Conservation (phyloP, 768 basidiomycete genomes). For the Myochromella boudieri region DNA sequence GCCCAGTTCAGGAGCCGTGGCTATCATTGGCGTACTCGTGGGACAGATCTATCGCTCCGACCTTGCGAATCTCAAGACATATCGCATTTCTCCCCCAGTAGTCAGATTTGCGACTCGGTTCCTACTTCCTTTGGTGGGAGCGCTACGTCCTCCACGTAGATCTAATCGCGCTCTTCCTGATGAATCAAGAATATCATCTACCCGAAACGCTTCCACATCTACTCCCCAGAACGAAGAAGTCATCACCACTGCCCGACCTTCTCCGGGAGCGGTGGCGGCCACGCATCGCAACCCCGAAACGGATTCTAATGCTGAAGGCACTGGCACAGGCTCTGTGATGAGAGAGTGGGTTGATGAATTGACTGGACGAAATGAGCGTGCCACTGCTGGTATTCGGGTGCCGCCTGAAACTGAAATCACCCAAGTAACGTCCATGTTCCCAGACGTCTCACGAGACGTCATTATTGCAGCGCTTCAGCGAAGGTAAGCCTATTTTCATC, state of each 20-base stretch:
- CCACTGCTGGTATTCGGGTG: slow-evolving; percentile 59
- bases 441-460: slow-evolving; percentile 69
- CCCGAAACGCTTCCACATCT: slow-evolving; percentile 20
- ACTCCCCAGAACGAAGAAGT: slow-evolving; percentile 51
- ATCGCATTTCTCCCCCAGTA: slow-evolving; percentile 66
- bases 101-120: slow-evolving; percentile 55
- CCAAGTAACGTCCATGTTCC: slow-evolving; percentile 81
- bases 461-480: slow-evolving; percentile 78
- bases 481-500: slow-evolving; percentile 52
- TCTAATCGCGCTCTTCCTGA: slow-evolving; percentile 78
- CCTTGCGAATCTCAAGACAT: slow-evolving; percentile 72
- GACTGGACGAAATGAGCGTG: slow-evolving; percentile 60
- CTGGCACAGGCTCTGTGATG: slow-evolving; percentile 51
- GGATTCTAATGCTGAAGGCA: slow-evolving; percentile 22
- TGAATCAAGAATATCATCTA: slow-evolving; percentile 21
- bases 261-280: slow-evolving; percentile 21
- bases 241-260: slow-evolving; percentile 58
- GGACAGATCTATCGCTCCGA: slow-evolving; percentile 87
- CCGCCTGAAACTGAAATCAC: slow-evolving; percentile 77
- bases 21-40: slow-evolving; percentile 62
- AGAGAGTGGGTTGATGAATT: slow-evolving; percentile 81
- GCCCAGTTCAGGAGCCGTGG: slow-evolving; percentile 64
- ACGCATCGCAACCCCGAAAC: slow-evolving; percentile 21
- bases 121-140: slow-evolving; percentile 68
- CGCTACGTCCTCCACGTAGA: slow-evolving; percentile 59